Base-by-base conservation (phyloP, 2,329 filamentous ascomycete species). In the Fusarium verrucosum region DNA sequence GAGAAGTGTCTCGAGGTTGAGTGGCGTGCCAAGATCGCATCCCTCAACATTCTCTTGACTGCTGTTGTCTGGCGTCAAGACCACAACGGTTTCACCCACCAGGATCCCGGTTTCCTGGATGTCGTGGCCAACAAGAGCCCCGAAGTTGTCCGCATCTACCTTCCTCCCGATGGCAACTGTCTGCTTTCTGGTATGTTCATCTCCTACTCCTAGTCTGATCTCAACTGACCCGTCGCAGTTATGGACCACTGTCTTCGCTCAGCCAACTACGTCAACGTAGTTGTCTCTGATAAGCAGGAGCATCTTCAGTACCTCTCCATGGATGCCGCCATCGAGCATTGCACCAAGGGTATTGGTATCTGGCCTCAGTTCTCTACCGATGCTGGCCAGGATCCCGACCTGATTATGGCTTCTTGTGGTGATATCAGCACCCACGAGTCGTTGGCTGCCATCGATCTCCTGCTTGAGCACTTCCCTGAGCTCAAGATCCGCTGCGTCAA, bases 41-140 rank as follows among this genome's bases (percentile, higher is more conserved):
- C 90, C 1, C 85, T 94, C 69, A 94, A 94, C 78, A 92, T 93
- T 66, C 83, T 94, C 14, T 82, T 93, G 50, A 93, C 91, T 2
- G 87, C 89, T 3, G 91, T 91, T 9, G 90, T 93, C 56, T 93
- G 90, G 91, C 82, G 91, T 70, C 91, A 93, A 79, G 91, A 93
- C 66, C 91, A 93, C 81, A 94, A 93, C 70, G 91, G 91, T 32
- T 94, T 94, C 78, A 92, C 89, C 0, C 90, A 93, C 73, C 90
- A 93, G 74, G 90, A 92, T 65, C 91, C 90, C 0, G 90, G 90
- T 35, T 94, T 94, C 83, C 83, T 94, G 13, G 90, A 92, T 65
- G 88, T 93, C 1, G 85, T 94, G 4, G 88, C 87, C 67, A 93
- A 94, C 80, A 93, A 93, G 80, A 89, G 86, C 65, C 90, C 91